Conservation (phyloP, 176 grass and related monocot species). For the Dactylis glomerata region DNA sequence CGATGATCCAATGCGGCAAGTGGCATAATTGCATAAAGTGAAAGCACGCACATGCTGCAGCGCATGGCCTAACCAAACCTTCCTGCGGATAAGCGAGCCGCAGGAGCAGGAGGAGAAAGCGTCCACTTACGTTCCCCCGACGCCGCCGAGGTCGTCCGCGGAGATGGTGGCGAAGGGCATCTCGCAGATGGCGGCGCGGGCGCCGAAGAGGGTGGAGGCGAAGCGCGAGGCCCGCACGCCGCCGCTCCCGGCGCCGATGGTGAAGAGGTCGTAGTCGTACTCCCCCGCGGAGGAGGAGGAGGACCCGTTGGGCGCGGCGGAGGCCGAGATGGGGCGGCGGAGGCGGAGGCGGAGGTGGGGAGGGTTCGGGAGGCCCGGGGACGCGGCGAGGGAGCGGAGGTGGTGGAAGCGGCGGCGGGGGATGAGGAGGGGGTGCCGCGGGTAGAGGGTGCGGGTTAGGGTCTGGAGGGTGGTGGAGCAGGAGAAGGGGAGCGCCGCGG, state of each 20-base stretch:
- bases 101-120: not conserved
- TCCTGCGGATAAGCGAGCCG: not conserved
- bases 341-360: slow-evolving; percentile 27
- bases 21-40: not conserved
- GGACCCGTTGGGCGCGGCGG: slow-evolving; percentile 34
- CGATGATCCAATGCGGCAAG: not conserved
- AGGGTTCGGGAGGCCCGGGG: slow-evolving; percentile 21
- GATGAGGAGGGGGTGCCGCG: slow-evolving; percentile 18
- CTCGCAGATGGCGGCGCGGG: slow-evolving; percentile 81
- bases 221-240: slow-evolving; percentile 90
- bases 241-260: slow-evolving; percentile 89
- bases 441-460: slow-evolving; percentile 40
- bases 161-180: slow-evolving; percentile 86
- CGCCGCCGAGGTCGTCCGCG: slow-evolving; percentile 54
- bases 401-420: slow-evolving; percentile 12
- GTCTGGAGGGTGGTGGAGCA: slow-evolving; percentile 56
- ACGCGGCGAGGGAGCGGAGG: slow-evolving; percentile 24
- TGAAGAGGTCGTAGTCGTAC: slow-evolving; percentile 91
- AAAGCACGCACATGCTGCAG: not conserved
- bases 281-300: slow-evolving; percentile 20
- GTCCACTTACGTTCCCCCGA: slow-evolving; percentile 87
- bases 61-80: not conserved
- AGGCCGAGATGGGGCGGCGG: slow-evolving; percentile 25
- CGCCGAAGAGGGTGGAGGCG: slow-evolving; percentile 65
- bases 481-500: slow-evolving; percentile 46